Base-by-base conservation (phyloP, 2,329 filamentous ascomycete genomes). In the Immersiporthe knoxdaviesiana region DNA sequence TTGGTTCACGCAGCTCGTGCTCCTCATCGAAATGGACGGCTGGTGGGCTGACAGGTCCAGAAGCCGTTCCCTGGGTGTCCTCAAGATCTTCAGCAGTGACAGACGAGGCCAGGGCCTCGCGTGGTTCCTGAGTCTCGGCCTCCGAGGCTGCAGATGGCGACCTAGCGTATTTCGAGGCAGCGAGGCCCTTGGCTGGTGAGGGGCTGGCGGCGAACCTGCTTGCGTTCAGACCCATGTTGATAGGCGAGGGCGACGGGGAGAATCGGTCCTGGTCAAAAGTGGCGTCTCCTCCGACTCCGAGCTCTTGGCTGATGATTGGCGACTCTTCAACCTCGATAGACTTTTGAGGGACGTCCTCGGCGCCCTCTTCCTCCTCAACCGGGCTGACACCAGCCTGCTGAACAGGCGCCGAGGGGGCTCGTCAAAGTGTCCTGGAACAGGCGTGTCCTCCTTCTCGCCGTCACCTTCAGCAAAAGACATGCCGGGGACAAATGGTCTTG, bases 401-500 rank as follows among this genome's bases (percentile, higher is more conserved):
- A 1, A 66, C 56, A 41, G 62, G 41, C 32, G 71, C 64, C 32
- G 24, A 52, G 59, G 63, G 8, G 63, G 56, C 30, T 70, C 64
- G 18, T 72, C 72, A 47, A 73, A 73, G 4, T 71, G 54, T 35
- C 63, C 70, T 44, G 71, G 70, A 6, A 69, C 69, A 2, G 70
- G 68, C 8, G 72, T 68, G 14, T 75, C 68, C 21, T 74, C 73
- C 18, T 73, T 72, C 11, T 75, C 69, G n/a, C 69, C 68, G 47
- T 76, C 72, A 1, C 75, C 74, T 37, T 76, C 68, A 50, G 75
- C 74, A 70, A 78, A 69, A 73, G 76, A 72, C 41, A 75, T 79
- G 24, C 82, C 80, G 18, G 86, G 85, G 5, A 83, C 85, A 76
- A 96, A 97, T 0, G 91, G 85, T 74, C 87, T 88, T 0, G 92